Percentiles rank a stretch among this genome's conserved stretches.
These are phyloP conservation scores for Eucalyptus erythrocorys DNA, from an alignment of 345 rosid species.

Conservation along the genomic window DNA sequence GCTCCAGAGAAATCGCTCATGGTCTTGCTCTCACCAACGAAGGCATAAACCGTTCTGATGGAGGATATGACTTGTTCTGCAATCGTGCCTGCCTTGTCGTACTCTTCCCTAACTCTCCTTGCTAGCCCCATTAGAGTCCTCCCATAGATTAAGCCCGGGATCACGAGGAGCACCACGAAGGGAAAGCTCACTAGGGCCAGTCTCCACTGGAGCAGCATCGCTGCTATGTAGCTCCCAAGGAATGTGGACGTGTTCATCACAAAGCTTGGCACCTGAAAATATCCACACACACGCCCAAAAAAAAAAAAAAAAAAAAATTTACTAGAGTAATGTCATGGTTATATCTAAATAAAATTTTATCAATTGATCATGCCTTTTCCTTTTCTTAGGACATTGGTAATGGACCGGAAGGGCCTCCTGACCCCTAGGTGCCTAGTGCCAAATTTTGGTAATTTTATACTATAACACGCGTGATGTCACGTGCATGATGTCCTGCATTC, in stretches of 20 bases:
- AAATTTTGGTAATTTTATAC: background rate
- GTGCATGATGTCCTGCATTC: background rate
- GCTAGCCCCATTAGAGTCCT: conserved; percentile 2
- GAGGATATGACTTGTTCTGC: conserved; percentile 10
- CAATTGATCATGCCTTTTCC: background rate
- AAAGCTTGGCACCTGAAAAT: conserved; percentile 3
- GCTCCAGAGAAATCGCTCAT: background rate
- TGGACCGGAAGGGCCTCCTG: background rate
- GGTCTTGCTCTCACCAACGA: conserved; percentile 2
- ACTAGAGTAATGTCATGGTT: background rate
- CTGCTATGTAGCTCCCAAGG: background rate
- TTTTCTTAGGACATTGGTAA: background rate
- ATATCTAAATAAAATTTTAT: background rate
- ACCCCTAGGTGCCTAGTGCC: background rate
- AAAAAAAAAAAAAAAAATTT: too few species aligned
- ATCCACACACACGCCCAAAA: background rate
- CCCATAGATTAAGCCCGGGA: conserved; percentile 4
- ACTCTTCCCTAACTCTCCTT: conserved; percentile 1
- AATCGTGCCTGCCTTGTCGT: background rate
- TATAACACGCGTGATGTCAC: background rate
- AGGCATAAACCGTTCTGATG: conserved; percentile 5
- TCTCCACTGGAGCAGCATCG: conserved; percentile 4
- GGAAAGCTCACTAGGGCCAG: conserved; percentile 4
- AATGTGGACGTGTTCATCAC: background rate
- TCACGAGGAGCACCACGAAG: background rate